Evolutionary conservation across 2,329 filamentous ascomycete genomes (phyloP).

Genomic region (Fusarium floridanum): DNA sequence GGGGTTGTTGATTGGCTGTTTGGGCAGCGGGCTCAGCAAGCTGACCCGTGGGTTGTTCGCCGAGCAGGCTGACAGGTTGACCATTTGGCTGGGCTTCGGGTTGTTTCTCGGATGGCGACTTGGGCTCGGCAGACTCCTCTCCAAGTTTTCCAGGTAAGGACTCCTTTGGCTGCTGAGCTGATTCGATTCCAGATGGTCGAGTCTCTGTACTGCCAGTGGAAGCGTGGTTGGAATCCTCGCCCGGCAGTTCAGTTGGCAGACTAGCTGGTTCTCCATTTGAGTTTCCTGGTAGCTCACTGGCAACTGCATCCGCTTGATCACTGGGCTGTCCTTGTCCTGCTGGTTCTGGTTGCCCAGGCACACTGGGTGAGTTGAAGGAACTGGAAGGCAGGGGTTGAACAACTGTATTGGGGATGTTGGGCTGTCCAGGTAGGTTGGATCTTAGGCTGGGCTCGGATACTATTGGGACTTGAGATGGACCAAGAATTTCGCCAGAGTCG

Average conservation of each 20-base stretch:
- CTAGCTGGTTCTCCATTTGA: not conserved
- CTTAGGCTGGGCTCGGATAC: conserved; percentile 3
- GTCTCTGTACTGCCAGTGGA: not conserved
- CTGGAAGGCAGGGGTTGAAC: conserved; percentile 1
- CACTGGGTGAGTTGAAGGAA: not conserved
- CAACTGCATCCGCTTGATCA: conserved; percentile 3
- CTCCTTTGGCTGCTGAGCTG: not conserved
- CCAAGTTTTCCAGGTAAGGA: not conserved
- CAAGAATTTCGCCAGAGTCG: not conserved
- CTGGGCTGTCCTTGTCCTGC: conserved; percentile 1
- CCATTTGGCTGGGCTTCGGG: not conserved
- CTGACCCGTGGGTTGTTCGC: not conserved
- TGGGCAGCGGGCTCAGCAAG: not conserved
- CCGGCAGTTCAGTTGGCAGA: conserved; percentile 1
- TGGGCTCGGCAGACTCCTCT: not conserved
- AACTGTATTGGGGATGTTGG: not conserved
- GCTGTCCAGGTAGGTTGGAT: conserved; percentile 3
- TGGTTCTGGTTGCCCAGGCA: conserved; percentile 6
- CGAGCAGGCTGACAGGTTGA: not conserved
- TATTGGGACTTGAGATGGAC: conserved; percentile 6
- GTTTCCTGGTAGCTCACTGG: not conserved
- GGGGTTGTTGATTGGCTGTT: not conserved
- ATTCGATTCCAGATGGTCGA: not conserved
- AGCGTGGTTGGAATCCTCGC: not conserved
- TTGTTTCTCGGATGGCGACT: not conserved